Percentiles rank a stretch among this genome's conserved stretches.
These are phyloP conservation scores for Pseudopyricularia javanii DNA, from an alignment of 2,329 filamentous ascomycete genomes.

Conservation along the genomic window DNA sequence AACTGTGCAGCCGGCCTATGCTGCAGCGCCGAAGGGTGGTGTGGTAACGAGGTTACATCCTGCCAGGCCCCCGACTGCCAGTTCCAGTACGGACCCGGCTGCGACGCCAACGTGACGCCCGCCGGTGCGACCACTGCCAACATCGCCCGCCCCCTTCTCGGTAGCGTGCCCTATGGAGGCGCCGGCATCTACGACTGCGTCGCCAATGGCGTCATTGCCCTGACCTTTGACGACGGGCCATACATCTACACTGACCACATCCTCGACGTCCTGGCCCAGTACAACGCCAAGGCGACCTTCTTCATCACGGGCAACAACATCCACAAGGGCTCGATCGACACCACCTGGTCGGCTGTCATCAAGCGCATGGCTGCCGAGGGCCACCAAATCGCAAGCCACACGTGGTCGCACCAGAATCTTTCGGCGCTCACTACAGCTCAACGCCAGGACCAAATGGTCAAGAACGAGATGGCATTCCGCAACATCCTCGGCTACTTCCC, in stretches of 20 bases:
- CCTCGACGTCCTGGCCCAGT: slow-evolving; percentile 19
- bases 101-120: slow-evolving; percentile 17
- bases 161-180: slow-evolving; percentile 15
- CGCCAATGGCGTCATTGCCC: slow-evolving; percentile 23
- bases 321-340: slow-evolving; percentile 19
- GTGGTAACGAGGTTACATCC: neutral
- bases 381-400: slow-evolving; percentile 29
- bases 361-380: slow-evolving; percentile 22
- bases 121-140: slow-evolving; percentile 12
- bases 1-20: neutral
- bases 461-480: slow-evolving; percentile 27
- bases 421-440: slow-evolving; percentile 12
- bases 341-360: slow-evolving; percentile 21
- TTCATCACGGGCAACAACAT: slow-evolving; percentile 23
- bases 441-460: slow-evolving; percentile 23
- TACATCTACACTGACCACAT: slow-evolving; percentile 19
- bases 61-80: slow-evolving; percentile 17
- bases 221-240: slow-evolving; percentile 25
- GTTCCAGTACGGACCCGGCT: slow-evolving; percentile 14
- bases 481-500: slow-evolving; percentile 24
- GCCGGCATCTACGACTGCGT: slow-evolving; percentile 23
- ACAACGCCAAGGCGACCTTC: slow-evolving; percentile 21
- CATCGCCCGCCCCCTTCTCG: slow-evolving; percentile 12
- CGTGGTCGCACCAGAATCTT: slow-evolving; percentile 25
- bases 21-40: neutral